Evolutionary conservation across 176 grass and related monocot species (phyloP), one percentile per base, ranked within the genome.

Genomic region (Oryza punctata): DNA sequence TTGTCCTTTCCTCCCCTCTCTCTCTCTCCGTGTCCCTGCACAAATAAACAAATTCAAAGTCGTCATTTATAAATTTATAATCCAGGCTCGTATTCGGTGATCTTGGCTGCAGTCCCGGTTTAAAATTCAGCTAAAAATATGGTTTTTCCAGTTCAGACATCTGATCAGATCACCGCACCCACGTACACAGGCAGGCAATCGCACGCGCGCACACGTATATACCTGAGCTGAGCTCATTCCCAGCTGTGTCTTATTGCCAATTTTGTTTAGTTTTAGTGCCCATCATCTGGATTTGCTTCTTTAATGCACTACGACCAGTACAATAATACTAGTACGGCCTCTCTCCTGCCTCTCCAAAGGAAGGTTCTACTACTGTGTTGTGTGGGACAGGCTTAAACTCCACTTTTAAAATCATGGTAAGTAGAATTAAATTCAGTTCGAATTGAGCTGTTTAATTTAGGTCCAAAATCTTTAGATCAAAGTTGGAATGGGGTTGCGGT

Each of bases 241-340:
- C 28, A 85, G 82, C 87, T 35, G 33, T 81, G 82, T 29, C 63
- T 35, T 30, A 10, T 64, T 33, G 37, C 30, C 24, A 19, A 3
- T 67, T 79, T 23, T 4, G 19, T 57, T 57, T 57, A 57, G 52
- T 54, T 21, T 15, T 80, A 13, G 23, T 29, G 49, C 75, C 71
- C 75, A 65, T 77, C 65, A 82, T 82, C 69, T 50, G 59, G 57
- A 54, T 54, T 15, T 72, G 41, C 27, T 86, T 28, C 28, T 79
- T 79, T 86, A 72, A 49, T 72, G 13, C 12, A 5, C 74, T 0
- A 76, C 23, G 15, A 7, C 7, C 28, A 10, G 12, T 27, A 49
- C 40, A 28, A 47, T 46, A 46, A 37, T 76, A n/a, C 5, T 37
- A 23, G 11, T 37, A 23, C 29, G 54, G 28, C 21, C 14, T 23